Conservation (phyloP, 441 rosid species). For the Brassica balearica region DNA sequence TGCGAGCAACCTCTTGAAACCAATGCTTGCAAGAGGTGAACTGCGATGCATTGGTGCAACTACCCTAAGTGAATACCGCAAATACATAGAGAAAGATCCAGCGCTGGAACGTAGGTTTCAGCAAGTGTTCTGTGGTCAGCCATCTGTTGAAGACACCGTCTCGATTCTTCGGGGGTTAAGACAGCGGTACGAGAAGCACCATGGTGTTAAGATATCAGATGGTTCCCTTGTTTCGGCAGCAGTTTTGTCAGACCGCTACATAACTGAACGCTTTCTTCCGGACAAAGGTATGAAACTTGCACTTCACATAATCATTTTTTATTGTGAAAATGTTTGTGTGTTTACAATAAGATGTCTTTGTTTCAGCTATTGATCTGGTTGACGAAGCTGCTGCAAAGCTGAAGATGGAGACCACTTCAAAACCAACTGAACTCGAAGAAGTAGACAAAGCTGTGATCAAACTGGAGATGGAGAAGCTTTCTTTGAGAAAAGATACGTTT, state of each 20-base stretch:
- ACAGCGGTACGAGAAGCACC: constrained; percentile 88
- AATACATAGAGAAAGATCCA: constrained; percentile 93
- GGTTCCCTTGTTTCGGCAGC: constrained; percentile 83
- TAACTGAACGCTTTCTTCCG: constrained; percentile 85
- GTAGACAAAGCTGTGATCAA: constrained; percentile 78
- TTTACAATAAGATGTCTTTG: constrained; percentile 10
- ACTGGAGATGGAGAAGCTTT: constrained; percentile 90
- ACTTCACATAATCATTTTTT: neutral
- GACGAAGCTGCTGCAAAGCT: constrained; percentile 97
- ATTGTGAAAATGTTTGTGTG: neutral
- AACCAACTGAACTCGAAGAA: constrained; percentile 88
- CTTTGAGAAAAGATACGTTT: constrained; percentile 80
- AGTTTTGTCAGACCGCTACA: constrained; percentile 77
- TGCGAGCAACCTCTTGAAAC: constrained; percentile 69
- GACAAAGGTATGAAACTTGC: constrained; percentile 69
- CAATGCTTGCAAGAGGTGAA: constrained; percentile 96
- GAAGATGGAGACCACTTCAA: constrained; percentile 93
- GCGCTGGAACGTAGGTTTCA: constrained; percentile 93
- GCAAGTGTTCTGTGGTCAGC: constrained; percentile 89
- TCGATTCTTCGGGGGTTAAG: constrained; percentile 90
- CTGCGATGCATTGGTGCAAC: constrained; percentile 95
- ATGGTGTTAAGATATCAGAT: constrained; percentile 84
- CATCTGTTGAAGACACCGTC: constrained; percentile 77
- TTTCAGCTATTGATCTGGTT: constrained; percentile 88
- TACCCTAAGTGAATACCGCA: constrained; percentile 81